Percentiles rank a stretch among this genome's conserved stretches.
Conservation (phyloP, 306 rosid species). For the Inga oerstediana region DNA sequence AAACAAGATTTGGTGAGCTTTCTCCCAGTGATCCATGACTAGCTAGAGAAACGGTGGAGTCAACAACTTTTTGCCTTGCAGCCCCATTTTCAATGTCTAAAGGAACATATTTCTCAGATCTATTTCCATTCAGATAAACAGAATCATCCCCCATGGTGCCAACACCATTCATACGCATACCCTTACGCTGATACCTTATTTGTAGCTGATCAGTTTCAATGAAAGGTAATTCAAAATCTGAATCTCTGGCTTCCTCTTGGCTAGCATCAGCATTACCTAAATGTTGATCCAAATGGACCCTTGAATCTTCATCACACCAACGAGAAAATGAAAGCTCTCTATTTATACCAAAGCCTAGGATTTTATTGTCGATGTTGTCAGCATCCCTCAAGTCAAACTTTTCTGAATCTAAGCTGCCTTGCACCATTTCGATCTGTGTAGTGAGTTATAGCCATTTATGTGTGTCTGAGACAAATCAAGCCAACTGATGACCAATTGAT, state of each 20-base stretch:
- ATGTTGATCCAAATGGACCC: slow-evolving; percentile 41
- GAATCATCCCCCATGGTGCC: slow-evolving; percentile 57
- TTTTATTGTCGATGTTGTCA: slow-evolving; percentile 36
- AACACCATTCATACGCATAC: slow-evolving; percentile 49
- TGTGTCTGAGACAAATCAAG: slow-evolving; percentile 25
- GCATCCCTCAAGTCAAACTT: slow-evolving; percentile 40
- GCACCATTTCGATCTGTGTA: slow-evolving; percentile 60
- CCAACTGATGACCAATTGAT: slow-evolving; percentile 33
- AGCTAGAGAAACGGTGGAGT: slow-evolving; percentile 38
- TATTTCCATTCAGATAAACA: slow-evolving; percentile 45
- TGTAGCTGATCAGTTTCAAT: slow-evolving; percentile 48
- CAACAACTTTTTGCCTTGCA: slow-evolving; percentile 42
- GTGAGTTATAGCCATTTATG: slow-evolving; percentile 43
- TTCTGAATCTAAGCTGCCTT: slow-evolving; percentile 51
- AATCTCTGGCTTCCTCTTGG: slow-evolving; percentile 45
- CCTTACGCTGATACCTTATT: slow-evolving; percentile 46
- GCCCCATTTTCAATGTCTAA: slow-evolving; percentile 66
- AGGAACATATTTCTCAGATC: slow-evolving; percentile 59
- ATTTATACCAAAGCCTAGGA: slow-evolving; percentile 45
- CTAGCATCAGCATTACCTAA: slow-evolving; percentile 45
- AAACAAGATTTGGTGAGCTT: slow-evolving; percentile 45
- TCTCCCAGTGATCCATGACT: slow-evolving; percentile 38
- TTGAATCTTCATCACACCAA: slow-evolving; percentile 70
- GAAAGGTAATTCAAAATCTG: slow-evolving; percentile 64
- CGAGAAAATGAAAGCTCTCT: slow-evolving; percentile 76